These are phyloP conservation scores for Blumeria hordei DNA, from an alignment of 2,329 filamentous ascomycete species.

Conservation along the genomic window DNA sequence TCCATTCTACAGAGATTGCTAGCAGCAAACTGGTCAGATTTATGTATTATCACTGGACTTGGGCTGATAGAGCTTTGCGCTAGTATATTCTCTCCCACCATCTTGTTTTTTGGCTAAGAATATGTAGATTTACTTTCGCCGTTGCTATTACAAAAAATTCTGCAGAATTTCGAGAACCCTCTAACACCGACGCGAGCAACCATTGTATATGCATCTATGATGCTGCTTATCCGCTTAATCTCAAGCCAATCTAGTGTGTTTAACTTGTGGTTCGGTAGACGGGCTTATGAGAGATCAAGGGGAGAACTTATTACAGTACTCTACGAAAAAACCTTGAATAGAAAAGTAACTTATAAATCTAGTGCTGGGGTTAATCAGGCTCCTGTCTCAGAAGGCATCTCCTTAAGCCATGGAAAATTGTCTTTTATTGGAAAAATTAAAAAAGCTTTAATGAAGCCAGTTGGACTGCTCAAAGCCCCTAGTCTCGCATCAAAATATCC, in stretches of 20 bases:
- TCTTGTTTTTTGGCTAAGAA: conserved; percentile 5
- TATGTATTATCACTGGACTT: conserved; percentile 31
- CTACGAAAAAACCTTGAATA: conserved; percentile 36
- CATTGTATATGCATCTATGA: conserved; percentile 38
- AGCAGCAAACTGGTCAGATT: conserved; percentile 55
- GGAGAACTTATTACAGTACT: conserved; percentile 74
- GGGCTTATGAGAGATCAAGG: conserved; percentile 60
- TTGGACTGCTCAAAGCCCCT: background rate
- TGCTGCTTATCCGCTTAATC: conserved; percentile 33
- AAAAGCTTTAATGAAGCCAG: background rate
- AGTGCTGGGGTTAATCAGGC: conserved; percentile 9
- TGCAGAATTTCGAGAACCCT: conserved; percentile 37
- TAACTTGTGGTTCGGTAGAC: conserved; percentile 58
- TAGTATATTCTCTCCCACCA: conserved; percentile 16
- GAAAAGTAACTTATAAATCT: conserved; percentile 12
- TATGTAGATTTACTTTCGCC: conserved; percentile 30
- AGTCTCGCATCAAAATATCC: conserved; percentile 6
- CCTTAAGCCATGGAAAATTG: no score
- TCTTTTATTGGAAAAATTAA: conserved; percentile 2
- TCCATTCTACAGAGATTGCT: conserved; percentile 47
- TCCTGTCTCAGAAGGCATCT: conserved; percentile 2
- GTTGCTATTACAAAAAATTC: conserved; percentile 45
- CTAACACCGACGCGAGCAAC: conserved; percentile 27
- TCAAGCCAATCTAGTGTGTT: conserved; percentile 43
- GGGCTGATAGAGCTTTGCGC: conserved; percentile 36